Conservation (phyloP, 2,329 filamentous ascomycete species). For the Dothideomycetes sp. region DNA sequence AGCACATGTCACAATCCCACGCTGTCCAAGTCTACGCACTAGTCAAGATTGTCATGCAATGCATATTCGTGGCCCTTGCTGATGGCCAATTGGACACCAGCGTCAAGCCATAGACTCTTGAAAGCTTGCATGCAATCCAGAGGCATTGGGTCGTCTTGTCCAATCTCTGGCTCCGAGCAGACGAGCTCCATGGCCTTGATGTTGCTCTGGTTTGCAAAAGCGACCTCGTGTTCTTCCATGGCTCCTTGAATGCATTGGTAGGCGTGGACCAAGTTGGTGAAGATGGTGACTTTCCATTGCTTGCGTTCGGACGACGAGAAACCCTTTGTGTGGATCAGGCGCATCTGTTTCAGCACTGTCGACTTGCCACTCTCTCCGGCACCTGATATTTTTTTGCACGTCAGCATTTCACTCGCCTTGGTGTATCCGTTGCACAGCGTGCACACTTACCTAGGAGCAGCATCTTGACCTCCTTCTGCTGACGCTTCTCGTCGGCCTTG, state of each 20-base stretch:
- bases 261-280: constrained; percentile 86
- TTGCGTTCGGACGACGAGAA: constrained; percentile 84
- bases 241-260: constrained; percentile 85
- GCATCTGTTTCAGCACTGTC: constrained; percentile 98
- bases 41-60: constrained; percentile 87
- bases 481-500: constrained; percentile 76
- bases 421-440: constrained; percentile 11
- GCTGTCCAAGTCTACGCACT: constrained; percentile 49
- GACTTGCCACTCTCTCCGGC: constrained; percentile 95
- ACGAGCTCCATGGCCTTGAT: constrained; percentile 71
- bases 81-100: constrained; percentile 78
- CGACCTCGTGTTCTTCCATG: constrained; percentile 75
- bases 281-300: constrained; percentile 91
- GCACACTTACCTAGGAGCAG: constrained; percentile 87
- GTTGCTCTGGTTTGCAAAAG: constrained; percentile 70
- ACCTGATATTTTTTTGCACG: constrained; percentile 44
- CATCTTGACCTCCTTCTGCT: constrained; percentile 86
- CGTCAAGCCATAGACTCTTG: constrained; percentile 74
- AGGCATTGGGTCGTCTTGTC: constrained; percentile 71
- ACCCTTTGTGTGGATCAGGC: constrained; percentile 87
- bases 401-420: constrained; percentile 20
- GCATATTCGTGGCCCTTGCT: constrained; percentile 93
- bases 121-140: constrained; percentile 70
- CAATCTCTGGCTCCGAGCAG: constrained; percentile 71
- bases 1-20: constrained; percentile 11